Conservation (phyloP, 2,329 filamentous ascomycete species). For the Hypoxylon sp. region DNA sequence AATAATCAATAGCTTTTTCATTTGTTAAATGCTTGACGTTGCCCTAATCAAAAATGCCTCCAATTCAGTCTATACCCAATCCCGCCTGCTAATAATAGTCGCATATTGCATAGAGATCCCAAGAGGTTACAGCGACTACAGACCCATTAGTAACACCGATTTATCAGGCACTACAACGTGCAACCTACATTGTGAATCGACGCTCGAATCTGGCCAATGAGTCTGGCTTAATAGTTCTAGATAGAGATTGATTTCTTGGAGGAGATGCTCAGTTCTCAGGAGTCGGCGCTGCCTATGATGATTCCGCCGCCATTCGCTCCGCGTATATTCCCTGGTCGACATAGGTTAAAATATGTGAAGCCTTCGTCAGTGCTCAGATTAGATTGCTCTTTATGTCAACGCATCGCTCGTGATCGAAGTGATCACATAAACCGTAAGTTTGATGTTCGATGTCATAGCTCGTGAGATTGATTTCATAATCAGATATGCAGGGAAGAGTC, state of each 20-base stretch:
- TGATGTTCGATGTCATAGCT: conserved; percentile 40
- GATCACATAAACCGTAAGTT: conserved; percentile 38
- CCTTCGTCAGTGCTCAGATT: background rate
- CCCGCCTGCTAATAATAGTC: background rate
- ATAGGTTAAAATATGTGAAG: conserved; percentile 4
- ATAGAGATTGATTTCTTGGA: conserved; percentile 21
- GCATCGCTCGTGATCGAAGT: conserved; percentile 37
- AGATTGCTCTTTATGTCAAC: conserved; percentile 13
- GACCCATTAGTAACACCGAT: conserved; percentile 5
- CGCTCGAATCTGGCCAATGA: background rate
- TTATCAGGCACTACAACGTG: background rate
- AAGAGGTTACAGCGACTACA: background rate
- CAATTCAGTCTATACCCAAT: background rate
- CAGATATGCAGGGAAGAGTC: background rate
- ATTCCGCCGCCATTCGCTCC: conserved; percentile 26
- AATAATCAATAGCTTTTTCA: no score
- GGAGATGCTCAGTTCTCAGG: conserved; percentile 20
- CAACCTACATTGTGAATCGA: conserved; percentile 11
- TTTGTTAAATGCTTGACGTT: background rate
- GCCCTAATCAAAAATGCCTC: no score
- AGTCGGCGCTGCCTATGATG: conserved; percentile 10
- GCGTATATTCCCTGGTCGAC: conserved; percentile 35
- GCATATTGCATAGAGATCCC: background rate
- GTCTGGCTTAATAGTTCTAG: conserved; percentile 17
- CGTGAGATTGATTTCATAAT: background rate